phyloP scores from a whole-genome alignment of 2,329 filamentous ascomycete species.

The Verticillium albo-atrum region DNA sequence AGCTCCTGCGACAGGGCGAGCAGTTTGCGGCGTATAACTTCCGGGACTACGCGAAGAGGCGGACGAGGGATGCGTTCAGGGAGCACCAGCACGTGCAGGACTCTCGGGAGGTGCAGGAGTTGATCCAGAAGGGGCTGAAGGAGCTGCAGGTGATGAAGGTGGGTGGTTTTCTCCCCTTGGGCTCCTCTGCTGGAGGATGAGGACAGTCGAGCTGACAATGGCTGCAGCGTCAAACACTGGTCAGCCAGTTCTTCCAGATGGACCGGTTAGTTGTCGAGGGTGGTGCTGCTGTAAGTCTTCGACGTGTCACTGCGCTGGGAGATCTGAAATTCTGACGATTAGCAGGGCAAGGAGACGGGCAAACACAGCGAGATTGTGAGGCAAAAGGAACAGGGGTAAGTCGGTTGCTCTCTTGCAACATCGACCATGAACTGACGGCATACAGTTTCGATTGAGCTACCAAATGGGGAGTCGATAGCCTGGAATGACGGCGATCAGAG shows the following conservation, averaged over 20 bases:
- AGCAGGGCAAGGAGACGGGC: slow-evolving; percentile 65
- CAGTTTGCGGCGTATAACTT: slow-evolving; percentile 97
- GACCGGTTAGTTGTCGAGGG: slow-evolving; percentile 91
- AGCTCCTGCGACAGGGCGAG: slow-evolving; percentile 76
- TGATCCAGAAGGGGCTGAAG: slow-evolving; percentile 83
- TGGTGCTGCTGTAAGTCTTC: slow-evolving; percentile 64
- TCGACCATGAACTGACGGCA: background rate
- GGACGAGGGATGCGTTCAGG: slow-evolving; percentile 86
- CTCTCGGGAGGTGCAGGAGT: slow-evolving; percentile 73
- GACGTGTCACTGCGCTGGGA: background rate
- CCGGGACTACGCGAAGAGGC: slow-evolving; percentile 88
- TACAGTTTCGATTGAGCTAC: background rate
- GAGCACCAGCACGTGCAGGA: slow-evolving; percentile 73
- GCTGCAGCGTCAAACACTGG: slow-evolving; percentile 81
- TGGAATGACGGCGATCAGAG: background rate
- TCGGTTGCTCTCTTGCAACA: background rate
- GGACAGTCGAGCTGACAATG: background rate
- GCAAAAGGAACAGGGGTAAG: slow-evolving; percentile 77
- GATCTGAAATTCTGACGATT: slow-evolving; percentile 9
- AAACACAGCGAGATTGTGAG: slow-evolving; percentile 63
- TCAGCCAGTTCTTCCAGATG: slow-evolving; percentile 92
- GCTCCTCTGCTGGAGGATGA: background rate
- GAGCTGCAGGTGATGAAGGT: slow-evolving; percentile 92
- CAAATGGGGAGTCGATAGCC: background rate
- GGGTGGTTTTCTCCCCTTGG: slow-evolving; percentile 11